Conservation (phyloP, 1,139 yeast genomes). For the Lodderomyces metapsilosis region DNA sequence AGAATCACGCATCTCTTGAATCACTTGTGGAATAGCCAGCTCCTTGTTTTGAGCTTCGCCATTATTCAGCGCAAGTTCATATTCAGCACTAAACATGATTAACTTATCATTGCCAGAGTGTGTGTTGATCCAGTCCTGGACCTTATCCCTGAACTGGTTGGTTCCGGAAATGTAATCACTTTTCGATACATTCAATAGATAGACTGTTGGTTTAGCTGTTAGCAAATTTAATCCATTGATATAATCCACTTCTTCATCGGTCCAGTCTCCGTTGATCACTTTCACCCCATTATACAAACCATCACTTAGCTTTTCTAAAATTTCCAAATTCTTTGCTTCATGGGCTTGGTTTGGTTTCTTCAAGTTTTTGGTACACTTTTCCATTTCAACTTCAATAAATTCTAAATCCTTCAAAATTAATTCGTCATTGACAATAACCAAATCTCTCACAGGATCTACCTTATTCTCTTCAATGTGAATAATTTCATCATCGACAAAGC, state of each 20-base stretch:
- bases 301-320: slow-evolving; percentile 50
- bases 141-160: slow-evolving; percentile 45
- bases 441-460: slow-evolving; percentile 67
- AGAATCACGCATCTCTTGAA: slow-evolving; percentile 63
- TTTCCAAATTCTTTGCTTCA: slow-evolving; percentile 41
- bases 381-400: slow-evolving; percentile 56
- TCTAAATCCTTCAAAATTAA: slow-evolving; percentile 71
- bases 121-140: slow-evolving; percentile 52
- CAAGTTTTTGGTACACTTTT: slow-evolving; percentile 40
- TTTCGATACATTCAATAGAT: slow-evolving; percentile 57
- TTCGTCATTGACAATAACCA: slow-evolving; percentile 69
- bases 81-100: slow-evolving; percentile 58
- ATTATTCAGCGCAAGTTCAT: slow-evolving; percentile 46
- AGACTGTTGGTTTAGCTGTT: slow-evolving; percentile 70
- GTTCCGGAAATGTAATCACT: slow-evolving; percentile 47
- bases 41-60: slow-evolving; percentile 15
- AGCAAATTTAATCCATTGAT: slow-evolving; percentile 59
- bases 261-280: slow-evolving; percentile 43
- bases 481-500: slow-evolving; percentile 65
- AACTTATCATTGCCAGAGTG: slow-evolving; percentile 57
- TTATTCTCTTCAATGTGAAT: slow-evolving; percentile 64
- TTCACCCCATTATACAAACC: slow-evolving; percentile 59
- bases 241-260: slow-evolving; percentile 51
- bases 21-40: slow-evolving; percentile 47
- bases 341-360: slow-evolving; percentile 37